Base-by-base conservation (phyloP, 129 eudicot species). In the Logfia minima region DNA sequence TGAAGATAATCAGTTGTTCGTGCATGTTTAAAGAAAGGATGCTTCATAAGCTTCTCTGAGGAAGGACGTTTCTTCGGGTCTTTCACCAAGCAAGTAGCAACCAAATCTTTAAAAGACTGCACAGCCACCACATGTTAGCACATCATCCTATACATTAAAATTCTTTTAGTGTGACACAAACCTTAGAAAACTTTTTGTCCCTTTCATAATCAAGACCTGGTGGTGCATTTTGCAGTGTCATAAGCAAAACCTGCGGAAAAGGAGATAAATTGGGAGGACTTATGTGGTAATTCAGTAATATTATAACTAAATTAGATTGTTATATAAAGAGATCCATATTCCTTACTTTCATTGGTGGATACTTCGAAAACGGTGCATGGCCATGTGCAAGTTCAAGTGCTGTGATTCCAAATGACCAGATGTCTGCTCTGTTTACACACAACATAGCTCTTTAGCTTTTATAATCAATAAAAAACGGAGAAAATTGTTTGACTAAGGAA, bases 321-420 rank as follows among this genome's bases (percentile, higher is more conserved):
- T 28, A 68, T 29, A 64, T 22, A 53, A 53, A 60, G 35, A 76
- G 29, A 48, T 55, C 21, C 23, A 62, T 8, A 4, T 45, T 55
- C 80, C 66, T 66, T 74, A 93, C 98, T 93, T 93, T 93, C 98
- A 91, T 93, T 13, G 98, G 98, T 48, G 98, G 98, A 75, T 93
- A 93, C 85, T 93, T 93, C 39, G 98, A 93, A 78, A 93, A 93
- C 2, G 98, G 98, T 22, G 98, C 98, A 81, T 88, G 98, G 56
- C 98, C 98, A 87, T 93, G 98, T 82, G 98, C 98, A 85, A 93
- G 97, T 82, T 93, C 98, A 70, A 93, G 98, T 67, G 98, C 97
- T 55, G 98, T 93, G 84, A 93, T 93, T 71, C 98, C 98, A 72
- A 93, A 85, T 63, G 98, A 93, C 98, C 98, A 93, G 31, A 93